phyloP scores from a whole-genome alignment of 2,329 filamentous ascomycete genomes.

The Pyricularia pennisetigena region DNA sequence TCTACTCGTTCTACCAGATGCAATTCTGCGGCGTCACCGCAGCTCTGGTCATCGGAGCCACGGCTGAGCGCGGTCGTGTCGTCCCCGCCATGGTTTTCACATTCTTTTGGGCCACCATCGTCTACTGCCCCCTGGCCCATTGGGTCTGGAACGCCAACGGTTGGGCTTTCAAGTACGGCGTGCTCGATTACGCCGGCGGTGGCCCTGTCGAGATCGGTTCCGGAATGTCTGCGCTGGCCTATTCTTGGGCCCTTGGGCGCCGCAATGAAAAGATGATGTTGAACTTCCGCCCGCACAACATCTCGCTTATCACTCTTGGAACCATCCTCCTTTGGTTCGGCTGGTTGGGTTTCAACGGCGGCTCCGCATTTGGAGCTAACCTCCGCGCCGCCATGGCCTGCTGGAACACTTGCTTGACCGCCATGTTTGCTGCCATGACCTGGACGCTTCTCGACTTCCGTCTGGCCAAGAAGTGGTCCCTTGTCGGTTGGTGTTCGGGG shows the following conservation, averaged over 20 bases:
- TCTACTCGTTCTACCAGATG: constrained; percentile 97
- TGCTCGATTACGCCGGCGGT: constrained; percentile 92
- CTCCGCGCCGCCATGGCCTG: constrained; percentile 90
- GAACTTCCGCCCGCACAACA: constrained; percentile 98
- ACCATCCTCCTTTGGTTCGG: constrained; percentile 97
- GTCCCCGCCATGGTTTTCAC: constrained; percentile 91
- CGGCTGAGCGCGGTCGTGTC: constrained; percentile 87
- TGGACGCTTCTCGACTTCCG: constrained; percentile 97
- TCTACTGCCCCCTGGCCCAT: constrained; percentile 94
- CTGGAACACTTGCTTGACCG: constrained; percentile 91
- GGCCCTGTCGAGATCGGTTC: constrained; percentile 96
- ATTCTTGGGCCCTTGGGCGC: constrained; percentile 89
- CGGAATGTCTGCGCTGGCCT: constrained; percentile 85
- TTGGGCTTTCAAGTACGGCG: constrained; percentile 84
- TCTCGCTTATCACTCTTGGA: constrained; percentile 90
- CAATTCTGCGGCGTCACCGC: constrained; percentile 94
- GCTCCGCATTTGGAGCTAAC: constrained; percentile 88
- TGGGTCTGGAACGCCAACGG: constrained; percentile 96
- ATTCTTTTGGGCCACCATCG: constrained; percentile 93
- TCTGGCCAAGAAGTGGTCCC: constrained; percentile 85
- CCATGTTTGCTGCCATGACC: constrained; percentile 82
- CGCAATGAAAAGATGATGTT: constrained; percentile 99
- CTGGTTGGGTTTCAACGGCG: constrained; percentile 98
- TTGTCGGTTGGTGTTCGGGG: constrained; percentile 65
- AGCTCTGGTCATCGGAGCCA: constrained; percentile 82